Evolutionary conservation across 2,329 filamentous ascomycete genomes (phyloP), one percentile per base, ranked within the genome.

Genomic region (Cryphonectria radicalis): DNA sequence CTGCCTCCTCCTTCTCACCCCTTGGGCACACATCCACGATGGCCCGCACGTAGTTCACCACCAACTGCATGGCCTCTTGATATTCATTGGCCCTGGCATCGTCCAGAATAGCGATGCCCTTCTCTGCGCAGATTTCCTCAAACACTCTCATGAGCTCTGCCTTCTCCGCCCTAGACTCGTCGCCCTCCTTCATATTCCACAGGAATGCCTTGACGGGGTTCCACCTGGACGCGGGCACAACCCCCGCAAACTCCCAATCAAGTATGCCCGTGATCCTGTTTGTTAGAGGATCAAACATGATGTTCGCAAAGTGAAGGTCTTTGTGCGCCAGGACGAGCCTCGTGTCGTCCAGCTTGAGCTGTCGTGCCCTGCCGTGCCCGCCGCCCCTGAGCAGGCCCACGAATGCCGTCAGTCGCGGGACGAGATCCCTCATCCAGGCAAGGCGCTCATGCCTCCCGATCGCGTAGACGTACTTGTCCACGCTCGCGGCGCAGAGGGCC

Each of bases 171-270:
- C 72, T 69, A 10, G 75, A 71, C 5, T 75, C 76, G 14, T 73
- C 73, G 40, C 53, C 68, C n/a, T 53, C 66, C 70, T 67, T 72
- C 32, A 73, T 76, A 60, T 79, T 81, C 79, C 79, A 81, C 2
- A 81, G 73, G 63, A 83, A 82, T 10, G 78, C 77, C n/a, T 75
- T 71, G 4, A 74, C 74, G 1, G 81, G 80, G 66, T 81, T 79
- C 80, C 81, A 84, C 19, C 76, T 74, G 37, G 74, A 73, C 7
- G 75, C 75, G 1, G 81, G 80, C 19, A 83, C 78, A 1, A 82
- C 75, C 22, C 76, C 76, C 1, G 78, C 74, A 59, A 83, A 83
- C 71, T 82, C 82, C 80, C 80, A 83, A 75, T 80, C 79, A 14
- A 80, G 71, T 17, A 82, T 74, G 1, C 72, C 77, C 0, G 80